Conservation (phyloP, 2,329 filamentous ascomycete genomes). For the Biscogniauxia marginata region DNA sequence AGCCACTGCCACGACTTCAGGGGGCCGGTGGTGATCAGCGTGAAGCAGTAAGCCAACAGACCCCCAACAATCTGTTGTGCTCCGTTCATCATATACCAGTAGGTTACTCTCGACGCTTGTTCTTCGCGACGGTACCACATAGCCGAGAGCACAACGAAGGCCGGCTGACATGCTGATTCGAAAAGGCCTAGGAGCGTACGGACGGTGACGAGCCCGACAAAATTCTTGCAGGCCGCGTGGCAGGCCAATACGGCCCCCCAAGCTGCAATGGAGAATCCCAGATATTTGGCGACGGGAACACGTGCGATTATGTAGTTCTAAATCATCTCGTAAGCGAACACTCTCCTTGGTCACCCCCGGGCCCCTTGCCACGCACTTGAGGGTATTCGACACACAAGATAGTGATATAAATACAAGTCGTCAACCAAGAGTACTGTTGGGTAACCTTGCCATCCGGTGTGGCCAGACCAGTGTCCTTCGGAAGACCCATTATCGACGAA, state of each 20-base stretch:
- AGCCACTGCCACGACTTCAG: constrained; percentile 68
- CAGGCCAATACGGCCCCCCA: constrained; percentile 62
- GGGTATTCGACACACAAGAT: constrained; percentile 72
- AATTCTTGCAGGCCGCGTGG: constrained; percentile 61
- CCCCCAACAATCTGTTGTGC: constrained; percentile 71
- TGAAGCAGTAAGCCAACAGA: constrained; percentile 64
- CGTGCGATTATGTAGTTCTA: constrained; percentile 55
- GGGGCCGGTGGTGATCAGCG: constrained; percentile 49
- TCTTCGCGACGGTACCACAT: constrained; percentile 73
- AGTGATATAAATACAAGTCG: constrained; percentile 72
- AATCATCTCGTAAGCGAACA: neutral
- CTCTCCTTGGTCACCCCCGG: neutral
- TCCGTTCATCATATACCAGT: constrained; percentile 79
- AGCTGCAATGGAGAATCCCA: constrained; percentile 60
- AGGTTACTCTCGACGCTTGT: constrained; percentile 64
- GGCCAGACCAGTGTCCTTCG: constrained; percentile 47
- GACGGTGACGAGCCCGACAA: constrained; percentile 56
- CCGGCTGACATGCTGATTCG: constrained; percentile 67
- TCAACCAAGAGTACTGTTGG: constrained; percentile 66
- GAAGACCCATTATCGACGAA: constrained; percentile 63
- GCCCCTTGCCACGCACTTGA: constrained; percentile 38
- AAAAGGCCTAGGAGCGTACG: constrained; percentile 69
- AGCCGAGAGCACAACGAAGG: constrained; percentile 63
- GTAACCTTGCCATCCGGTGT: constrained; percentile 37
- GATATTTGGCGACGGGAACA: constrained; percentile 66